Conservation (phyloP, 352 stramenopile species). For the Hyaloperonospora brassicae region DNA sequence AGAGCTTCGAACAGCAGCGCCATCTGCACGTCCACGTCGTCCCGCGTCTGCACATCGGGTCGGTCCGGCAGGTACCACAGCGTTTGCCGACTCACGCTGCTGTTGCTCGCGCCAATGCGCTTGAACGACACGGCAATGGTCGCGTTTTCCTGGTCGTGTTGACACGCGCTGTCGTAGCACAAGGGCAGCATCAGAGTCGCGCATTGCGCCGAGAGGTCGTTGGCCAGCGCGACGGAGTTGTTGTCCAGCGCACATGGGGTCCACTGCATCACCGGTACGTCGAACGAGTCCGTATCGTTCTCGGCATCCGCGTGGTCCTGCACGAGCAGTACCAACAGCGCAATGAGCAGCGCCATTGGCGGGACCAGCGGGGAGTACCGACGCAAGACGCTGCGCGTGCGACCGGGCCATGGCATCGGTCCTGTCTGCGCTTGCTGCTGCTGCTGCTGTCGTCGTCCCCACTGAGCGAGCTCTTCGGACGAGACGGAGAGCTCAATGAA, state of each 20-base stretch:
- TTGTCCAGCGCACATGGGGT: slow-evolving; percentile 29
- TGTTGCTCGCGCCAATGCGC: slow-evolving; percentile 23
- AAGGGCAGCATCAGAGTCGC: slow-evolving; percentile 33
- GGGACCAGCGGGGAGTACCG: slow-evolving; percentile 30
- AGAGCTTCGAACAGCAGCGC: slow-evolving; percentile 40
- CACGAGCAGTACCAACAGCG: slow-evolving; percentile 28
- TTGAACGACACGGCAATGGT: slow-evolving; percentile 50
- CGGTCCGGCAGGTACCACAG: slow-evolving; percentile 43
- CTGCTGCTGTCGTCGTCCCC: slow-evolving; percentile 12
- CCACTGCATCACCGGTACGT: slow-evolving; percentile 23
- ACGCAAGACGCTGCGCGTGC: slow-evolving; percentile 23
- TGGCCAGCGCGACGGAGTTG: slow-evolving; percentile 9
- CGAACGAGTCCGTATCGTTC: slow-evolving; percentile 12
- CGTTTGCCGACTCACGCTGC: slow-evolving; percentile 9
- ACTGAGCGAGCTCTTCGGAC: slow-evolving; percentile 18
- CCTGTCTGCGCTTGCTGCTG: slow-evolving; percentile 13
- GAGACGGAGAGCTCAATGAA: slow-evolving; percentile 29
- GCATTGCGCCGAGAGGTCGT: slow-evolving; percentile 33
- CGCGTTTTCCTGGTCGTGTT: slow-evolving; percentile 25
- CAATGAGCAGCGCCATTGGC: slow-evolving; percentile 25
- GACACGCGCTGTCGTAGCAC: slow-evolving; percentile 40
- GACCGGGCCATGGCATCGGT: slow-evolving; percentile 27
- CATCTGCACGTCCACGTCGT: slow-evolving; percentile 40
- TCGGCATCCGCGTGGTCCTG: slow-evolving; percentile 25
- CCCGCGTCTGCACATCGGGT: slow-evolving; percentile 20